Conservation (phyloP, 495 filamentous ascomycete species). For the Cenococcum geophilum region DNA sequence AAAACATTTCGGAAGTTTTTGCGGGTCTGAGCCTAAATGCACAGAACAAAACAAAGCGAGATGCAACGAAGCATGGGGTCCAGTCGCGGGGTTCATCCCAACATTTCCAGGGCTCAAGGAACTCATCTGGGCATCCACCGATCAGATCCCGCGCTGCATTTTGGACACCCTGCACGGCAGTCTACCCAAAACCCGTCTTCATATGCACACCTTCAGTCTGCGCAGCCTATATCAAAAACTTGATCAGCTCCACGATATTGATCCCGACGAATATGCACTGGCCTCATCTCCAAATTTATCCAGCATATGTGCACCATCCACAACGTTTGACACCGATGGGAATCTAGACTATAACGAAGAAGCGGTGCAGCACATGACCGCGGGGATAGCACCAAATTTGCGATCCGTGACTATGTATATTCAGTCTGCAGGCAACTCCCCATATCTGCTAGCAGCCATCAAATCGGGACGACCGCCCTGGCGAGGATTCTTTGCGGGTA, state of each 20-base stretch:
- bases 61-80: constrained; percentile 1
- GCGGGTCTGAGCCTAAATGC: not conserved
- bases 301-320: constrained; percentile 4
- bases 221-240: constrained; percentile 10
- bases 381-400: constrained; percentile 8
- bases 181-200: constrained; percentile 5
- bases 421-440: not conserved
- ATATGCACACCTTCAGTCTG: constrained; percentile 11
- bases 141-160: constrained; percentile 9
- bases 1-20: not conserved
- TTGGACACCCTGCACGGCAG: constrained; percentile 4
- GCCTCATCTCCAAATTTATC: constrained; percentile 8
- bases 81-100: constrained; percentile 1
- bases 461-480: not conserved
- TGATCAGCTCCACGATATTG: constrained; percentile 7
- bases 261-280: constrained; percentile 11
- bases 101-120: constrained; percentile 4
- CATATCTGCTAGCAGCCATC: not conserved
- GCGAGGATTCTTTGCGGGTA: not conserved
- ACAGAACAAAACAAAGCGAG: not conserved
- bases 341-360: constrained; percentile 14
- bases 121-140: constrained; percentile 5
- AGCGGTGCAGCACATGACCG: not conserved
- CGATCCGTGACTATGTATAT: not conserved
- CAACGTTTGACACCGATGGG: not conserved